Conservation (phyloP, 139 green algal species). For the Closterium sp. region DNA sequence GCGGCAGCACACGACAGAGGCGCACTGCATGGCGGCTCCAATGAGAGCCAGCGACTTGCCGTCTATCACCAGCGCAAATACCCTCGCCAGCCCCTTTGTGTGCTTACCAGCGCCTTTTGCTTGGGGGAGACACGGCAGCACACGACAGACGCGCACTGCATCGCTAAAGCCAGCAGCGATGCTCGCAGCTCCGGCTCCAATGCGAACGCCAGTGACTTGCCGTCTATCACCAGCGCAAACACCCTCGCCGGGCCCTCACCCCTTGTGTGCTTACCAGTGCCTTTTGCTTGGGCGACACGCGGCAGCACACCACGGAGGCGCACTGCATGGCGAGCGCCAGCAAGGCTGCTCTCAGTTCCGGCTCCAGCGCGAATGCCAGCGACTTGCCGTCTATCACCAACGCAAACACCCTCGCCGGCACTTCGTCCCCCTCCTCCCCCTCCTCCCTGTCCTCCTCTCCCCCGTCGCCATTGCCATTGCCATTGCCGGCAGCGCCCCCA, state of each 20-base stretch:
- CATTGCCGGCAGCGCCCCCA: neutral
- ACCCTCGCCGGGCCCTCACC: neutral
- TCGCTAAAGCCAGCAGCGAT: constrained; percentile 63
- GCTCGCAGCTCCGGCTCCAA: constrained; percentile 18
- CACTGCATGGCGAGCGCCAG: constrained; percentile 68
- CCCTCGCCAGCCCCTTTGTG: neutral
- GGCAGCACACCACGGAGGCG: constrained; percentile 76
- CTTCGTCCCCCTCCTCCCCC: neutral
- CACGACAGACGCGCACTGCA: constrained; percentile 68
- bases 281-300: constrained; percentile 66
- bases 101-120: constrained; percentile 56
- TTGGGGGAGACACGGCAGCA: constrained; percentile 70
- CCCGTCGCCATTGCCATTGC: constrained; percentile 2
- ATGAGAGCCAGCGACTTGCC: constrained; percentile 37
- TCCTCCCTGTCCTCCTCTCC: neutral
- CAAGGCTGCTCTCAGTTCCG: constrained; percentile 23
- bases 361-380: constrained; percentile 26
- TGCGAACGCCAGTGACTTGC: constrained; percentile 33
- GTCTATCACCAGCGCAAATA: constrained; percentile 52
- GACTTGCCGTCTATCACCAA: constrained; percentile 51
- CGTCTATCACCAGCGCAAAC: constrained; percentile 53
- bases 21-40: constrained; percentile 59
- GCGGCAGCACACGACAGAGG: constrained; percentile 75
- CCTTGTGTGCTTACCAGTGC: constrained; percentile 15
- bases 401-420: constrained; percentile 24